Base-by-base conservation (phyloP, 371 early-diverging fungal genomes). In the Chytridium lagenaria region DNA sequence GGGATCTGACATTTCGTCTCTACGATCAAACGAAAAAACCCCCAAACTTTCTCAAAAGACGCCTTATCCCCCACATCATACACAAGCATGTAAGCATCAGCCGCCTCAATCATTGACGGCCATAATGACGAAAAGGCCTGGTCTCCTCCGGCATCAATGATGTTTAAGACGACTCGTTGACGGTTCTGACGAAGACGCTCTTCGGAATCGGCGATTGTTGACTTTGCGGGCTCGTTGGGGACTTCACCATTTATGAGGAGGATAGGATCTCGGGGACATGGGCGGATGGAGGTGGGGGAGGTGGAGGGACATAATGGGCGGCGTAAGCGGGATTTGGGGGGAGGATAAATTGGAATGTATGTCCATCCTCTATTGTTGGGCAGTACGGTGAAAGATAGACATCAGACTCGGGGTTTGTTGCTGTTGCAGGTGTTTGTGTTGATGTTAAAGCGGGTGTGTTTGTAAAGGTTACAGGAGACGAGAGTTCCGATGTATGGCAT, bases 61-160 rank as follows among this genome's bases (percentile, higher is more conserved):
- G 49, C 61, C 31, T 51, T 52, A 51, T 76, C 68, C 26, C 76
- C 82, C 1, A 82, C 80, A 49, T 82, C 80, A 66, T 82, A 82
- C 0, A 78, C 75, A 23, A 81, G 65, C 71, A 81, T 77, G 59
- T 75, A 76, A 16, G 81, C 81, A 57, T 81, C 81, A 1, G 80
- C 81, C 2, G 78, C 73, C 5, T 73, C 76, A 23, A 77, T 76
- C 12, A 69, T 72, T 2, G 78, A 72, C 1, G 76, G 51, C 72
- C 77, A 77, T 22, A 80, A 31, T 0, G 59, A n/a, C 52, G 55
- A 28, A 51, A 74, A 79, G 40, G 66, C 59, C 34, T 75, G 80
- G 36, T 73, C 72, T 2, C 81, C 81, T 28, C 79, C 79, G n/a
- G 75, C 72, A 44, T 81, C 81, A 34, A 69, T 70, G 26, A 81